Conservation (phyloP, 2,329 filamentous ascomycete species). For the Colletotrichum melonis region DNA sequence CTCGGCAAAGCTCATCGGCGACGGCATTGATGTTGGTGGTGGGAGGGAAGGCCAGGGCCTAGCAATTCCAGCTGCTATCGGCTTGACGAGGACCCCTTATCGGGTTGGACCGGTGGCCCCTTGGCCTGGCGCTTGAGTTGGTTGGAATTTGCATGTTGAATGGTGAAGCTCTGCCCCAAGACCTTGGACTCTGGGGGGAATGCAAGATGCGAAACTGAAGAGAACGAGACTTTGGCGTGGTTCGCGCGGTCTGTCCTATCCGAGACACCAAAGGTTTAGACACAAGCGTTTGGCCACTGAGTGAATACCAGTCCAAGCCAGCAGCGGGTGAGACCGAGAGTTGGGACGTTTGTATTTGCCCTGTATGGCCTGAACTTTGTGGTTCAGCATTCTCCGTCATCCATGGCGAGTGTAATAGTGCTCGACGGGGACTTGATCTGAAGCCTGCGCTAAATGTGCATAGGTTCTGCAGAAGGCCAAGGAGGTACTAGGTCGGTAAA, state of each 20-base stretch:
- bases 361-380: neutral
- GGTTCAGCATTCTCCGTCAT: slow-evolving; percentile 19
- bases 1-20: neutral
- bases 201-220: slow-evolving; percentile 13
- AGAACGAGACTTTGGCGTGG: slow-evolving; percentile 19
- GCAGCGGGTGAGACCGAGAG: neutral
- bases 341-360: neutral
- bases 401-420: neutral
- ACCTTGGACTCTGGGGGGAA: slow-evolving; percentile 13
- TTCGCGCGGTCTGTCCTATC: slow-evolving; percentile 1
- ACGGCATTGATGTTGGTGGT: neutral
- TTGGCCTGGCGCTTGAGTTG: neutral
- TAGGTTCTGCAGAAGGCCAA: neutral
- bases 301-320: slow-evolving; percentile 1
- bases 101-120: slow-evolving; percentile 8
- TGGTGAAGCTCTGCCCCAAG: neutral
- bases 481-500: neutral
- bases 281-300: slow-evolving; percentile 12
- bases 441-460: neutral
- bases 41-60: neutral
- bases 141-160: neutral
- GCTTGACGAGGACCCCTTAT: slow-evolving; percentile 1
- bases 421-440: slow-evolving; percentile 5
- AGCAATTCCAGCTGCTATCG: neutral
- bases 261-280: slow-evolving; percentile 25